Evolutionary conservation across 1,284 basidiomycete genomes (phyloP), one percentile per base, ranked within the genome.

Genomic region (Uromyces viciae-fabae): DNA sequence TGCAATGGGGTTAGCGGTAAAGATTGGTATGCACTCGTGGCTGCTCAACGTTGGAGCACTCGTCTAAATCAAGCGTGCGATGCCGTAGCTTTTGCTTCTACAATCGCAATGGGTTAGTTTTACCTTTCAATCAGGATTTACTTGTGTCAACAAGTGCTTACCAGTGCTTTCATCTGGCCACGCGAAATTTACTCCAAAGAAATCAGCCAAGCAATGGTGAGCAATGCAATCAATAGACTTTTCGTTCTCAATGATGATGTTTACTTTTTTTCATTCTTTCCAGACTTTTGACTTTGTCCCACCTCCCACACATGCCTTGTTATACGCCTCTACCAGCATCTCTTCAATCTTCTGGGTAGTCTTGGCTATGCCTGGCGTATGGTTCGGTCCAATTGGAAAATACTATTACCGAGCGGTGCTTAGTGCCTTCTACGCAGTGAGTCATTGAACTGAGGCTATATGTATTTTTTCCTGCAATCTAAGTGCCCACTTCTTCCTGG

Each of bases 11-110:
- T 81, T 36, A 40, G 36, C 25, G 79, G 79, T 42, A 74, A 81
- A 75, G 79, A 81, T 43, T 81, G 79, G 79, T 81, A 81, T 75
- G 79, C 79, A 36, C 72, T 81, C 17, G 58, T 81, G 15, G 79
- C 79, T 49, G 79, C 79, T 52, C 79, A 81, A 62, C 69, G 79
- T 28, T 81, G 79, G 79, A 74, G 62, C 28, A 75, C 49, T 52
- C 71, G 71, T 28, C 66, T 81, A 43, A 81, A 74, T 38, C 79
- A 81, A 75, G 60, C 62, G 3, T 81, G 54, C 43, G 56, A 75
- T 66, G 72, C 79, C 28, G 58, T 75, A n/a, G 71, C 71, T 4
- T 81, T 81, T 52, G 79, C 79, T 22, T 64, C 72, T 40, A 81
- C 43, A 1, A 56, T 49, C 19, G 79, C 79, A 54, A 81, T 75